Base-by-base conservation (phyloP, 345 rosid species). In the Odontarrhena argentea region DNA sequence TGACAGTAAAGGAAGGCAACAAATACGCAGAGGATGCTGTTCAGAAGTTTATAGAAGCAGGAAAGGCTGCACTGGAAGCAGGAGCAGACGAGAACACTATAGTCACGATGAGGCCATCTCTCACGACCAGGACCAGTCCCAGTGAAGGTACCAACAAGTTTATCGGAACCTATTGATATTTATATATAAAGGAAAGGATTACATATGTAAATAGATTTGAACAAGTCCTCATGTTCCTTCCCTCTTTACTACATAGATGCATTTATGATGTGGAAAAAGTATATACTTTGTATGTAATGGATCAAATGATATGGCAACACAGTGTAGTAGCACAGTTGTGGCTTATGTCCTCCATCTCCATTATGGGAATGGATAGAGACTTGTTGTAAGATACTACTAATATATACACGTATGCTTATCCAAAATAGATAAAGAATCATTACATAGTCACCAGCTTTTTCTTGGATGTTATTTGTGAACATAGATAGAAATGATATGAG, bases 1-100 rank as follows among this genome's bases (percentile, higher is more conserved):
- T 95, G 99, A 89, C 83, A 0, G 99, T 89, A 7, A 82, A 83
- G 2, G 85, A 85, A 80, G 99, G 87, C 73, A 91, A 91, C 79
- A 75, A 73, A 51, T 95, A 95, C 9, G 97, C 89, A 0, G 94
- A 95, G 72, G 87, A 89, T 28, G 87, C 99, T n/a, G 90, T 95
- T 52, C 74, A 67, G 80, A 86, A 96, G 69, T 95, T 95, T 78
- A 65, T 95, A 14, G 99, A 95, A 85, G 99, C 97, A 25, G 97
- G 99, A 36, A 82, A 46, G 67, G 84, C 90, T 46, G 99, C 97
- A 58, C 67, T 89, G 1, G 84, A 63, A 83, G 99, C 99, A 15
- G 99, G 99, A 74, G 97, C 99, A 8, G 85, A 87, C 34, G 99
- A 91, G 66, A 87, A 93, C 62, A 88, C 89, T 5, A 80, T 91